A percentile compares a stretch with the other conserved stretches of the same genome.
These are phyloP conservation scores for Hypholoma sublateritium DNA, from an alignment of 768 basidiomycete species.

Conservation along the genomic window DNA sequence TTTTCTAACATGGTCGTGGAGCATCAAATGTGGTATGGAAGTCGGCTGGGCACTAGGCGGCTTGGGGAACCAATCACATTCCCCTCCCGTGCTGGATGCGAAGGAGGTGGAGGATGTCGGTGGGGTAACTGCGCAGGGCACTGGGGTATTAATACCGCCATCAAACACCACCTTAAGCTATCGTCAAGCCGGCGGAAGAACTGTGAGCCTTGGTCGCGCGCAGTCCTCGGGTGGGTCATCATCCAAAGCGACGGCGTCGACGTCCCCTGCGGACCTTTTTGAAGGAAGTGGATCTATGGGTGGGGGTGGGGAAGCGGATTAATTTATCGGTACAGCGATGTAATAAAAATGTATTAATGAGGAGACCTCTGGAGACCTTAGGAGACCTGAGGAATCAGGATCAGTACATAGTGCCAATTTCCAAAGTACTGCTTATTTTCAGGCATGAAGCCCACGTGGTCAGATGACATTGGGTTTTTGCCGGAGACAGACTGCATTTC, in stretches of 20 bases:
- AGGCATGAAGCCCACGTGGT: constrained; percentile 10
- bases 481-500: not conserved
- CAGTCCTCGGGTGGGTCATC: not conserved
- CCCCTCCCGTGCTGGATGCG: constrained; percentile 3
- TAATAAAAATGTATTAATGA: not conserved
- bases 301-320: not conserved
- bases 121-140: not conserved
- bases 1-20: constrained; percentile 85
- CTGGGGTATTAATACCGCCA: not conserved
- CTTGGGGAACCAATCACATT: constrained; percentile 25
- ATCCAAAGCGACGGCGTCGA: not conserved
- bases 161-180: constrained; percentile 6
- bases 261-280: not conserved
- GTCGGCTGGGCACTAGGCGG: constrained; percentile 79
- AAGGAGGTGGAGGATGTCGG: constrained; percentile 14
- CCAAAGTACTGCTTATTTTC: too few relatives aligned
- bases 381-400: too few relatives aligned
- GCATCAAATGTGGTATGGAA: constrained; percentile 77
- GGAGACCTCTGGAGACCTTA: not conserved
- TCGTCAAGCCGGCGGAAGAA: constrained; percentile 21
- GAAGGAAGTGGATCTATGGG: not conserved
- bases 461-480: constrained; percentile 13
- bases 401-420: too few relatives aligned
- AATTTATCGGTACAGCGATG: not conserved
- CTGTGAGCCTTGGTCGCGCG: constrained; percentile 23